A percentile compares a stretch with the other conserved stretches of the same genome.
Evolutionary conservation across 2,329 filamentous ascomycete genomes (phyloP).

Genomic region (Fusarium sp.): DNA sequence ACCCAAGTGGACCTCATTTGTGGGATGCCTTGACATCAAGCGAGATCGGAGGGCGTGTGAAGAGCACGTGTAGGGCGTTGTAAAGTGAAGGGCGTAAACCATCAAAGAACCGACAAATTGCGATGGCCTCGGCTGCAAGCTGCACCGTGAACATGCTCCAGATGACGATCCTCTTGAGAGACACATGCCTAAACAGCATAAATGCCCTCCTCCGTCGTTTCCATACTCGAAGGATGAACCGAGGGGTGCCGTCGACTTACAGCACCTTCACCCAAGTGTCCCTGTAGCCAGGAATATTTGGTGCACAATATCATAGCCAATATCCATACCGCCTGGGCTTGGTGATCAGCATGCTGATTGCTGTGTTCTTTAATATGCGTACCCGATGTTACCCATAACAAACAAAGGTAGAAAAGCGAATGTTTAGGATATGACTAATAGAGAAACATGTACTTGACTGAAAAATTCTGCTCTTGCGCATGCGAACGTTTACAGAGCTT

Average conservation of each 20-base stretch:
- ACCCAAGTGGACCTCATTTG: too few relatives aligned
- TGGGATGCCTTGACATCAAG: not conserved
- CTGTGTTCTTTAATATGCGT: not conserved
- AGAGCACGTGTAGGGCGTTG: not conserved
- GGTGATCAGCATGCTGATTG: not conserved
- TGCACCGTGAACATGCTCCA: not conserved
- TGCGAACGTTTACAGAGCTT: not conserved
- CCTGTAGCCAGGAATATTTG: not conserved
- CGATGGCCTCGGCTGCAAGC: not conserved
- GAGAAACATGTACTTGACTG: not conserved
- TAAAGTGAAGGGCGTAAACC: not conserved
- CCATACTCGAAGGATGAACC: not conserved
- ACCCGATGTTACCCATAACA: not conserved
- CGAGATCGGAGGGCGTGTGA: not conserved
- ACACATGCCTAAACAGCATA: constrained; percentile 3
- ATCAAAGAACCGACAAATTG: not conserved
- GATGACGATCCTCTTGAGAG: not conserved
- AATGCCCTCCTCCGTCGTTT: not conserved
- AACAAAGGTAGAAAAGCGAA: not conserved
- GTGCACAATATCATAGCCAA: not conserved
- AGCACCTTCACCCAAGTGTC: not conserved
- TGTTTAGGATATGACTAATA: not conserved
- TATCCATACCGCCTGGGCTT: not conserved
- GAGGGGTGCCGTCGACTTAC: not conserved
- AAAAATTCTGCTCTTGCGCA: not conserved